phyloP scores from a whole-genome alignment of 2,329 filamentous ascomycete species.

The Colletotrichum eleusines region DNA sequence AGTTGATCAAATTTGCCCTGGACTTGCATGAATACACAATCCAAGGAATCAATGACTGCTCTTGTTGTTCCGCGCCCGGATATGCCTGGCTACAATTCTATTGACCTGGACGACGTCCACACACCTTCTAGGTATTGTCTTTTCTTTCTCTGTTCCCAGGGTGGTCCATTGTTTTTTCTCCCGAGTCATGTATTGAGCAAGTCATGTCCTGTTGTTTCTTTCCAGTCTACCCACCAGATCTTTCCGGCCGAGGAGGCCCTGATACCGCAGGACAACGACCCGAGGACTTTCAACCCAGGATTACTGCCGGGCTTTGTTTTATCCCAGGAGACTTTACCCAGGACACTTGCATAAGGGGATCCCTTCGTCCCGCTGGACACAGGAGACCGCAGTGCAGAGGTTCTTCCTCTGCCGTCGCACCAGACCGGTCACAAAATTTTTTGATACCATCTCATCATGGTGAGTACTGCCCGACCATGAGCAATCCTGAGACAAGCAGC shows the following conservation, averaged over 20 bases:
- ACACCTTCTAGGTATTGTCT: conserved; percentile 73
- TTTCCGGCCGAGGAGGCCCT: conserved; percentile 33
- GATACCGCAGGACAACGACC: conserved; percentile 35
- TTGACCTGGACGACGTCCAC: conserved; percentile 71
- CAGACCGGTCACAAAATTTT: conserved; percentile 49
- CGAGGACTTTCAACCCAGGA: conserved; percentile 20
- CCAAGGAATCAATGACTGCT: conserved; percentile 63
- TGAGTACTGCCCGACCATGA: conserved; percentile 55
- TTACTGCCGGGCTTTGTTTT: conserved; percentile 13
- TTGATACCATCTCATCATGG: conserved; percentile 39
- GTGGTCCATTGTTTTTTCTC: conserved; percentile 53
- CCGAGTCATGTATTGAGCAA: conserved; percentile 46
- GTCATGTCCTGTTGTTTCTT: conserved; percentile 49
- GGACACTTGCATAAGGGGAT: conserved; percentile 21
- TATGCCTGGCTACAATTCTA: conserved; percentile 67
- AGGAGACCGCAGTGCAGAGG: conserved; percentile 31
- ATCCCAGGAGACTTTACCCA: conserved; percentile 23
- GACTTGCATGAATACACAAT: conserved; percentile 45
- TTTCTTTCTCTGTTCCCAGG: conserved; percentile 60
- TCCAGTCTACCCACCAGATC: conserved; percentile 37
- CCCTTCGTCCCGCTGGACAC: conserved; percentile 15
- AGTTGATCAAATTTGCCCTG: conserved; percentile 36
- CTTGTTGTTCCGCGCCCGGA: conserved; percentile 61
- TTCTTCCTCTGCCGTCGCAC: conserved; percentile 45
- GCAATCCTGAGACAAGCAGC: conserved; percentile 19